These are phyloP conservation scores for Mariannaea sp. DNA, from an alignment of 2,329 filamentous ascomycete species.

Conservation along the genomic window DNA sequence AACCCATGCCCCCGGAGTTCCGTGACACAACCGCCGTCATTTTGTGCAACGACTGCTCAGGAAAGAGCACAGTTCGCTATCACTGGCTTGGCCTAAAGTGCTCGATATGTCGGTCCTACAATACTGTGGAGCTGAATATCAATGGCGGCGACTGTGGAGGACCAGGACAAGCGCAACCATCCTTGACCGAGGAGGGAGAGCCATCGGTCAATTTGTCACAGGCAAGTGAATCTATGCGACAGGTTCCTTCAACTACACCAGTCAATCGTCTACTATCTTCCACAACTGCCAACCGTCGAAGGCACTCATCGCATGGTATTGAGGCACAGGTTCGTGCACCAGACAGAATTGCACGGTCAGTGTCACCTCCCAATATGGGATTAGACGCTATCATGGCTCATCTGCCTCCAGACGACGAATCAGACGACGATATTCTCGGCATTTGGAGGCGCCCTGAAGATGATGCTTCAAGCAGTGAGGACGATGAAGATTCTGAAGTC, in stretches of 20 bases:
- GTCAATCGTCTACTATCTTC: conserved; percentile 24
- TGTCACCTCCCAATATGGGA: conserved; percentile 46
- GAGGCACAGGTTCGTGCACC: conserved; percentile 42
- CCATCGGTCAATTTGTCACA: conserved; percentile 11
- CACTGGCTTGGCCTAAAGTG: conserved; percentile 97
- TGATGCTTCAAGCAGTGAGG: conserved; percentile 50
- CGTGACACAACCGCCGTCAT: conserved; percentile 79
- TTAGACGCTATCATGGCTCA: conserved; percentile 36
- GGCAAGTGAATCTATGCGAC: conserved; percentile 11
- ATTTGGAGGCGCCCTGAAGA: conserved; percentile 58
- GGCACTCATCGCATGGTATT: conserved; percentile 47
- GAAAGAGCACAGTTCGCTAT: conserved; percentile 83
- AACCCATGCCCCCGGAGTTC: conserved; percentile 91
- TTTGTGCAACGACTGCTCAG: conserved; percentile 93
- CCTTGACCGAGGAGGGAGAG: conserved; percentile 32
- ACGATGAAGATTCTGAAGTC: conserved; percentile 52
- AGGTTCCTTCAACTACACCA: conserved; percentile 19
- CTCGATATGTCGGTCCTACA: conserved; percentile 71
- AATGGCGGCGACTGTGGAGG: conserved; percentile 49
- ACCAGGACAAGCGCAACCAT: conserved; percentile 35
- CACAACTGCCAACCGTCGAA: conserved; percentile 38
- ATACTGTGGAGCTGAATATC: conserved; percentile 69
- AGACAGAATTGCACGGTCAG: conserved; percentile 51
- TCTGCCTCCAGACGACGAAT: conserved; percentile 48
- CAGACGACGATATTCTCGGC: conserved; percentile 60